phyloP scores from a whole-genome alignment of 2,329 filamentous ascomycete species.

The Ophiocordyceps unilateralis region DNA sequence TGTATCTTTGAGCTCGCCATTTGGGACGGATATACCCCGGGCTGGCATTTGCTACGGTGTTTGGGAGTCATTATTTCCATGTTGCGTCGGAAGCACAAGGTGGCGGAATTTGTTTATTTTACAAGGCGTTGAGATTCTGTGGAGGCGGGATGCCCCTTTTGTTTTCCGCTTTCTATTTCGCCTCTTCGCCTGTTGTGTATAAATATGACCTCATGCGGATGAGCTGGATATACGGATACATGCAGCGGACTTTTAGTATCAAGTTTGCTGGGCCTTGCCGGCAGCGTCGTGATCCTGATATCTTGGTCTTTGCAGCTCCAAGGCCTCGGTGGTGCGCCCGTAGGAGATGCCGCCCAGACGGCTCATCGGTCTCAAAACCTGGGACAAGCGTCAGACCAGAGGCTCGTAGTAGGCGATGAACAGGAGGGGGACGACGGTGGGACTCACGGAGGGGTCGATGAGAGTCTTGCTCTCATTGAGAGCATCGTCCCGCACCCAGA shows the following conservation, averaged over 20 bases:
- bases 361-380: slow-evolving; percentile 58
- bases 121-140: no score
- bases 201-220: no score
- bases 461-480: slow-evolving; percentile 59
- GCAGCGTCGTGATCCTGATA: slow-evolving; percentile 29
- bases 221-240: not conserved
- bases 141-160: no score
- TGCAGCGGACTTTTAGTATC: not conserved
- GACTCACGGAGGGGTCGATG: slow-evolving; percentile 50
- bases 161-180: no score
- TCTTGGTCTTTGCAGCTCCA: slow-evolving; percentile 53
- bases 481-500: slow-evolving; percentile 83
- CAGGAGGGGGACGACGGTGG: not conserved
- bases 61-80: not conserved
- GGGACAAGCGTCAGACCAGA: not conserved
- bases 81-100: no score
- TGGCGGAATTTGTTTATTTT: no score
- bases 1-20: slow-evolving; percentile 24
- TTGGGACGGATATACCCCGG: slow-evolving; percentile 2
- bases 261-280: slow-evolving; percentile 36
- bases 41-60: not conserved
- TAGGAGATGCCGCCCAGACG: slow-evolving; percentile 81
- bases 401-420: slow-evolving; percentile 1
- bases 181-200: no score
- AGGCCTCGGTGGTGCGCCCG: slow-evolving; percentile 46